Evolutionary conservation across 148 eudicot species (phyloP).

Genomic region (Camellia lanceoleosa): DNA sequence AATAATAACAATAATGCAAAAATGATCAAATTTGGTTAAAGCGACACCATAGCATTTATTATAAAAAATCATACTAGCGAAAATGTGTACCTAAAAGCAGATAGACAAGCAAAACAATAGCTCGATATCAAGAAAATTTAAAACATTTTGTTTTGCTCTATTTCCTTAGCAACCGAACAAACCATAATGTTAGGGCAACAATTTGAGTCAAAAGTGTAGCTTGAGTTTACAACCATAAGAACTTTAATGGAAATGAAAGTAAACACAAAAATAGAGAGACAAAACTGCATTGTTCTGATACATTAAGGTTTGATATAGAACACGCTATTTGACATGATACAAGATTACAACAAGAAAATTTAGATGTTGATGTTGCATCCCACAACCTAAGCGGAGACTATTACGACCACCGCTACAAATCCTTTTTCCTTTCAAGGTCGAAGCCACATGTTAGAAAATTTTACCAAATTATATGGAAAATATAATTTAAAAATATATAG

Average conservation of each 20-base stretch:
- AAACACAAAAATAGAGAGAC: not conserved
- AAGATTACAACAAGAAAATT: slow-evolving; percentile 19
- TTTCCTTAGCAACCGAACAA: not conserved
- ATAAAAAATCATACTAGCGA: no score
- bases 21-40: no score
- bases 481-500: no score
- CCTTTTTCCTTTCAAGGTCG: slow-evolving; percentile 93
- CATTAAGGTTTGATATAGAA: not conserved
- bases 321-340: not conserved
- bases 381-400: slow-evolving; percentile 83
- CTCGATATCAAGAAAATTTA: not conserved
- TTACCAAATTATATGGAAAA: no score
- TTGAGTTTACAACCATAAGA: not conserved
- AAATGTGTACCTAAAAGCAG: no score
- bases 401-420: slow-evolving; percentile 94
- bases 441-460: no score
- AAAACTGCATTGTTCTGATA: not conserved
- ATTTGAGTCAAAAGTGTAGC: not conserved
- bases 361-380: slow-evolving; percentile 93
- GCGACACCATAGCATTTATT: no score
- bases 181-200: not conserved
- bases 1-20: no score
- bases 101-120: not conserved
- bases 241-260: not conserved
- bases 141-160: not conserved